A percentile compares a stretch with the other conserved stretches of the same genome.
phyloP scores from a whole-genome alignment of 2,329 filamentous ascomycete genomes.

The Cladosporium sp. region DNA sequence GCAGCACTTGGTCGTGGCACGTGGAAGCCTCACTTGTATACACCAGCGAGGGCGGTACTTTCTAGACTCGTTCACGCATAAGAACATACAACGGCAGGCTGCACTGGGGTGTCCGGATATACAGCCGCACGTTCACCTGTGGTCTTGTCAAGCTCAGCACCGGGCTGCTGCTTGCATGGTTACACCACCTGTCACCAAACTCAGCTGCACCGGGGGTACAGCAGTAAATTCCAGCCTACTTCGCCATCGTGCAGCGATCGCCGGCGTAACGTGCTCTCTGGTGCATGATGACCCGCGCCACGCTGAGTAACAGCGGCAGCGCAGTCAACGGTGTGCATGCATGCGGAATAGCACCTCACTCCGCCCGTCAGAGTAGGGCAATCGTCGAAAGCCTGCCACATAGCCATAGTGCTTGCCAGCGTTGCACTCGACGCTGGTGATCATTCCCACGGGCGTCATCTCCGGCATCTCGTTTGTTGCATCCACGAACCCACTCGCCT shows the following conservation, averaged over 20 bases:
- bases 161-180: neutral
- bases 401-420: neutral
- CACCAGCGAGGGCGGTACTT: too few species aligned
- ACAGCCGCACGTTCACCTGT: too few species aligned
- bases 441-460: slow-evolving; percentile 6
- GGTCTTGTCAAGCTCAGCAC: too few species aligned
- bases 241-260: slow-evolving; percentile 4
- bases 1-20: neutral
- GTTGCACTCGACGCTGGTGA: neutral
- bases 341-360: neutral
- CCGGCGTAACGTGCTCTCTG: slow-evolving; percentile 1
- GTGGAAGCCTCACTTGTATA: too few species aligned
- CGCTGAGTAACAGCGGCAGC: slow-evolving; percentile 1
- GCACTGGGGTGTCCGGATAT: too few species aligned
- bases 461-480: slow-evolving; percentile 3
- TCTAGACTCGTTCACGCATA: too few species aligned
- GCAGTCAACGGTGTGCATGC: neutral
- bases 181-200: neutral
- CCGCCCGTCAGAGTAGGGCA: neutral
- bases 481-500: slow-evolving; percentile 1
- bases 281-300: slow-evolving; percentile 4
- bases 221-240: neutral
- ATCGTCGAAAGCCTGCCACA: neutral
- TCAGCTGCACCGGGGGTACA: neutral
- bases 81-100: too few species aligned